A percentile compares a stretch with the other conserved stretches of the same genome.
phyloP scores from a whole-genome alignment of 192 early-diverging fungal genomes.

The Spizellomyces sp. region DNA sequence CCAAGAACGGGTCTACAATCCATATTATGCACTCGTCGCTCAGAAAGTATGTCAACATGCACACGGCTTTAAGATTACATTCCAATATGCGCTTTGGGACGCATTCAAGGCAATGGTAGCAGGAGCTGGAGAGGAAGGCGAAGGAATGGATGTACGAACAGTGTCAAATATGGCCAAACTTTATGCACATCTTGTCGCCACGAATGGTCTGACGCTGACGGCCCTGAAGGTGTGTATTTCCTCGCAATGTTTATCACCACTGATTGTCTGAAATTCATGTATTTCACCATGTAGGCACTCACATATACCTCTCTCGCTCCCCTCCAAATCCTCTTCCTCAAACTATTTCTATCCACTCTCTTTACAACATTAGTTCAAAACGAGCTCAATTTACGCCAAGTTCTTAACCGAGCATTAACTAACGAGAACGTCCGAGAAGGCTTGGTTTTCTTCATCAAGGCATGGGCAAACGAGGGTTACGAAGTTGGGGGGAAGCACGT shows the following conservation, averaged over 20 bases:
- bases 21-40: constrained; percentile 88
- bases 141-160: constrained; percentile 58
- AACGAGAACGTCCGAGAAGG: constrained; percentile 74
- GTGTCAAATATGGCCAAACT: constrained; percentile 85
- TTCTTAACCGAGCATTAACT: constrained; percentile 32
- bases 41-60: constrained; percentile 76
- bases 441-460: constrained; percentile 80
- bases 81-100: constrained; percentile 97
- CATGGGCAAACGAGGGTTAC: constrained; percentile 67
- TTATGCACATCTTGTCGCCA: constrained; percentile 77
- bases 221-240: constrained; percentile 58
- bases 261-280: constrained; percentile 71
- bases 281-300: constrained; percentile 69
- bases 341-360: constrained; percentile 33
- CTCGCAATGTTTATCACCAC: constrained; percentile 67
- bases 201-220: constrained; percentile 70
- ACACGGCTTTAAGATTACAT: constrained; percentile 84
- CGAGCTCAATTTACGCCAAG: constrained; percentile 15
- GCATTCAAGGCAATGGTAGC: constrained; percentile 79
- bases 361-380: constrained; percentile 11
- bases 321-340: constrained; percentile 36
- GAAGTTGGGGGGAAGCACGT: constrained; percentile 56
- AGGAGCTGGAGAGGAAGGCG: constrained; percentile 55
- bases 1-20: constrained; percentile 88
- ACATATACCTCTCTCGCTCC: constrained; percentile 55